Evolutionary conservation across 2,329 filamentous ascomycete genomes (phyloP).

Genomic region (Diaporthe citrichinensis): DNA sequence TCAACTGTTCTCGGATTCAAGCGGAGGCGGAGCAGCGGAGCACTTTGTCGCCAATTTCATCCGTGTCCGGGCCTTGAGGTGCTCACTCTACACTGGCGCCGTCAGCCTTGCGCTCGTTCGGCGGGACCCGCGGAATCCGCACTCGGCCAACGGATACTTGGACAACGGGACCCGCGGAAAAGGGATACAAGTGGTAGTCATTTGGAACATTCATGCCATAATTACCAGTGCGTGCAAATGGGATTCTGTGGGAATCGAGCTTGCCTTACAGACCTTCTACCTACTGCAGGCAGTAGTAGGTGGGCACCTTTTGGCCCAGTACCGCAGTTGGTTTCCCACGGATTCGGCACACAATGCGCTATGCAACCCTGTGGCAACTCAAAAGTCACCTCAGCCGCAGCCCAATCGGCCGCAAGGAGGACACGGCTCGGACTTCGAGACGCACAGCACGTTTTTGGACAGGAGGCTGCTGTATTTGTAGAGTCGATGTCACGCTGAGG

Average conservation of each 20-base stretch:
- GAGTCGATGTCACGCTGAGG: not conserved
- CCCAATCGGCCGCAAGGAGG: too few relatives aligned
- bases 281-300: not conserved
- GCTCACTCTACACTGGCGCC: not conserved
- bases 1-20: not conserved
- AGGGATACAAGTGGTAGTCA: not conserved
- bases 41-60: not conserved
- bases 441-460: not conserved
- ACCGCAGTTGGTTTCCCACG: not conserved
- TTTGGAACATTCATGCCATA: not conserved
- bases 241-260: not conserved
- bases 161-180: not conserved
- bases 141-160: not conserved
- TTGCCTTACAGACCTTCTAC: not conserved
- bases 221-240: not conserved
- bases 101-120: not conserved
- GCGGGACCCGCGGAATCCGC: conserved; percentile 1
- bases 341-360: not conserved
- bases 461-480: not conserved
- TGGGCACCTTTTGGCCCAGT: not conserved
- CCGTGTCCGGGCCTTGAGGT: not conserved
- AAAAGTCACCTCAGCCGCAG: too few relatives aligned
- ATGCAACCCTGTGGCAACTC: not conserved
- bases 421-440: not conserved
- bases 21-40: not conserved